These are phyloP conservation scores for Acacia crassicarpa DNA, from an alignment of 306 rosid genomes.

Conservation along the genomic window DNA sequence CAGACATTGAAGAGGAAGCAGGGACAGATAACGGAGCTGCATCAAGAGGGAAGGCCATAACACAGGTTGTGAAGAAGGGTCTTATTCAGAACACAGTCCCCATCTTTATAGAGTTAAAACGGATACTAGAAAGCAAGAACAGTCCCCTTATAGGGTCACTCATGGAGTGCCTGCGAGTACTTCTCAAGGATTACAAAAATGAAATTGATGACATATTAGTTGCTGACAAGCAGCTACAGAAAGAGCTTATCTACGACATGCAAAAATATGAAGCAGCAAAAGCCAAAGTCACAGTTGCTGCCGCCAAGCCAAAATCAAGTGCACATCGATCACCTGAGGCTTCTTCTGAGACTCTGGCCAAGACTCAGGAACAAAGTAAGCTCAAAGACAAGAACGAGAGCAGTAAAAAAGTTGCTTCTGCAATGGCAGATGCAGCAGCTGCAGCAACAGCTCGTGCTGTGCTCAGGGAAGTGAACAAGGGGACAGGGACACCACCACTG, in stretches of 20 bases:
- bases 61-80: conserved; percentile 76
- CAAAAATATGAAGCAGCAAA: conserved; percentile 72
- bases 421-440: conserved; percentile 83
- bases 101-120: conserved; percentile 86
- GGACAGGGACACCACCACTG: conserved; percentile 63
- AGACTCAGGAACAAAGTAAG: conserved; percentile 33
- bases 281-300: conserved; percentile 64
- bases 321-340: conserved; percentile 39
- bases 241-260: conserved; percentile 82
- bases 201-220: conserved; percentile 89
- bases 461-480: conserved; percentile 76
- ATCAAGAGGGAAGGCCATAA: conserved; percentile 74
- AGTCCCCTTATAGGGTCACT: conserved; percentile 88
- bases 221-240: conserved; percentile 96
- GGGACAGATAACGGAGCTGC: conserved; percentile 56
- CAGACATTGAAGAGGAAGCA: conserved; percentile 76
- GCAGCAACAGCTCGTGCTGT: conserved; percentile 79
- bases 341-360: conserved; percentile 29
- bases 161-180: conserved; percentile 86
- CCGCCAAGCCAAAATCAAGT: conserved; percentile 46
- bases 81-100: conserved; percentile 88
- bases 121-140: conserved; percentile 79
- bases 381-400: conserved; percentile 21
- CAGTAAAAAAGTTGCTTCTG: conserved; percentile 63
- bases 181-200: conserved; percentile 88